phyloP scores from a whole-genome alignment of 176 grass and related monocot species.

The Zea mays region DNA sequence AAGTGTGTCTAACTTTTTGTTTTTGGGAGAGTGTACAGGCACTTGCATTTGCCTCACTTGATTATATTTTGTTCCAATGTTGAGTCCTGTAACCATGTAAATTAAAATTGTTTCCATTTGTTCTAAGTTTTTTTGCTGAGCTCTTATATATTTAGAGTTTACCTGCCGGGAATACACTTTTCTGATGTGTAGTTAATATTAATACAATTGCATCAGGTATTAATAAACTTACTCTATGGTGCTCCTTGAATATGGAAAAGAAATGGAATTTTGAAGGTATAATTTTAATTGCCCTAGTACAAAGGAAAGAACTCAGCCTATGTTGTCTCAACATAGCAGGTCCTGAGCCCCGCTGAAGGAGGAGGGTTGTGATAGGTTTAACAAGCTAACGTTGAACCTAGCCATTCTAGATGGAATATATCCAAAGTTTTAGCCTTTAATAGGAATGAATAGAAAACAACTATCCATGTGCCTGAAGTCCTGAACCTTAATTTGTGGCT shows the following conservation, averaged over 20 bases:
- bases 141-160: constrained; percentile 22
- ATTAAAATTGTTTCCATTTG: constrained; percentile 9
- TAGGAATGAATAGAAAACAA: no score
- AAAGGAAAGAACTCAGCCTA: background rate
- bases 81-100: constrained; percentile 1
- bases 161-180: background rate
- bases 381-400: no score
- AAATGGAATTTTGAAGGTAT: constrained; percentile 39
- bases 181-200: constrained; percentile 29
- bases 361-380: no score
- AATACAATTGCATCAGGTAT: constrained; percentile 35
- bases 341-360: no score
- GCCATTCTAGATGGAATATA: no score
- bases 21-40: background rate
- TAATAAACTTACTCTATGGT: constrained; percentile 30
- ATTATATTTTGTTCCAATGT: constrained; percentile 22
- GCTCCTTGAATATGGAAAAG: constrained; percentile 37
- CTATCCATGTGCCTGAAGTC: no score
- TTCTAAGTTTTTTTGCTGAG: background rate
- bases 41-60: background rate
- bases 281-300: constrained; percentile 16
- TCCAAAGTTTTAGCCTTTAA: no score
- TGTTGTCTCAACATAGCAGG: no score
- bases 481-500: no score
- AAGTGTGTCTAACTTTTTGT: constrained; percentile 4